Evolutionary conservation across 495 filamentous ascomycete genomes (phyloP).

Genomic region (Aspergillus haitiensis): DNA sequence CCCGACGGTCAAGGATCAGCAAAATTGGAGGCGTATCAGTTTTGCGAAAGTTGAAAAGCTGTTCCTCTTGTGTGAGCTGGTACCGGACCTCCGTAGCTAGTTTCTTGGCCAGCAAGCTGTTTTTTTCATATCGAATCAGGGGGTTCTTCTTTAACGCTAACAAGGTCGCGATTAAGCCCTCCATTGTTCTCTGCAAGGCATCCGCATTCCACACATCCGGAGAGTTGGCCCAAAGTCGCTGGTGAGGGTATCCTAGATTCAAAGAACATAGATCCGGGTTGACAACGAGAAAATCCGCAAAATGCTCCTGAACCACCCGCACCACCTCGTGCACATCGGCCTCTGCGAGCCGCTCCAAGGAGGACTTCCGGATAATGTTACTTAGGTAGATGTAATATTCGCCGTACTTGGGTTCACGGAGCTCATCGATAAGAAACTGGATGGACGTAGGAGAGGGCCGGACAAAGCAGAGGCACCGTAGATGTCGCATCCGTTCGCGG

Average conservation of each 20-base stretch:
- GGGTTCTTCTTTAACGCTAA: constrained; percentile 94
- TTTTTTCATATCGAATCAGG: constrained; percentile 90
- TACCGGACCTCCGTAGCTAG: constrained; percentile 90
- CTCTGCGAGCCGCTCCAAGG: constrained; percentile 90
- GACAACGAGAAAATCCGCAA: constrained; percentile 90
- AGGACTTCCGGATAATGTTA: constrained; percentile 95
- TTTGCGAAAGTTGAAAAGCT: constrained; percentile 94
- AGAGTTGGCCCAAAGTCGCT: constrained; percentile 70
- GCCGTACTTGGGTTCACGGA: constrained; percentile 94
- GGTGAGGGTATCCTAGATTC: constrained; percentile 68
- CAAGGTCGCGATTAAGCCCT: constrained; percentile 79
- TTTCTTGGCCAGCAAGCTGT: constrained; percentile 86
- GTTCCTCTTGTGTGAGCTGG: constrained; percentile 91
- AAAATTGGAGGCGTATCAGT: constrained; percentile 94
- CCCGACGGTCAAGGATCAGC: constrained; percentile 84
- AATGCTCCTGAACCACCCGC: constrained; percentile 87
- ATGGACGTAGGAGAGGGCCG: constrained; percentile 88
- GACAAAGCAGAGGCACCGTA: constrained; percentile 90
- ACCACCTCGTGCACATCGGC: constrained; percentile 99
- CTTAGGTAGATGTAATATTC: constrained; percentile 97
- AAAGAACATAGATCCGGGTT: constrained; percentile 92
- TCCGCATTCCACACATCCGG: constrained; percentile 91
- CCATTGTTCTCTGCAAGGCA: constrained; percentile 76
- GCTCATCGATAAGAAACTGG: constrained; percentile 90
- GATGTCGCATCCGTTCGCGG: constrained; percentile 96